Conservation (phyloP, 805 yeast genomes). For the Myxozyma lipomycoides region DNA sequence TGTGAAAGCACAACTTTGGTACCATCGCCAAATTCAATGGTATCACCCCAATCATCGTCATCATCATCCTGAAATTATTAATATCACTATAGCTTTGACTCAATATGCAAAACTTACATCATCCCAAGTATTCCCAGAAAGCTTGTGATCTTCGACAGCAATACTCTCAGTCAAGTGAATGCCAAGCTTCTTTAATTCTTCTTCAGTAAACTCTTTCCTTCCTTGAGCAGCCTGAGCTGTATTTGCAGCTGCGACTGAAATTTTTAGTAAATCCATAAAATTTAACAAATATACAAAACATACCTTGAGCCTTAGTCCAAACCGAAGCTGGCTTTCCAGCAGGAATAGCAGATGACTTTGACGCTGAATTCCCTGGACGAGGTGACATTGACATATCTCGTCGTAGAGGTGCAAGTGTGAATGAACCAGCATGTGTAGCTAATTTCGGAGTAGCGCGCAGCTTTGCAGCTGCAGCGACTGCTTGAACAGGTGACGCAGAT, state of each 20-base stretch:
- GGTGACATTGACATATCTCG: constrained; percentile 25
- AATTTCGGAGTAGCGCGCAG: constrained; percentile 19
- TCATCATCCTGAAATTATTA: constrained; percentile 35
- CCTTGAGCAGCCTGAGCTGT: background rate
- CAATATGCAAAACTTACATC: constrained; percentile 19
- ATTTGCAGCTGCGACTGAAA: constrained; percentile 1
- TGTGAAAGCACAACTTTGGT: constrained; percentile 30
- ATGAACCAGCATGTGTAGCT: constrained; percentile 17
- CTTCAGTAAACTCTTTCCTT: constrained; percentile 32
- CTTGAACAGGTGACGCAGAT: constrained; percentile 6
- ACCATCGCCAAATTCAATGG: constrained; percentile 31
- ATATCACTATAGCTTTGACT: background rate
- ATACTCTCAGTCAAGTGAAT: constrained; percentile 37
- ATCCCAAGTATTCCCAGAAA: constrained; percentile 37
- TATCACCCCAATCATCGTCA: constrained; percentile 37
- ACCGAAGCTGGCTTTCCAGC: constrained; percentile 10
- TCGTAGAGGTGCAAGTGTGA: constrained; percentile 24
- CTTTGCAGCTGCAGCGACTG: constrained; percentile 8
- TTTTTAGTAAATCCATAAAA: too few species aligned
- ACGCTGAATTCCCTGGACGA: constrained; percentile 21
- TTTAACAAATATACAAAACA: background rate
- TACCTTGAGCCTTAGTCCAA: constrained; percentile 22
- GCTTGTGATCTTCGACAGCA: constrained; percentile 29
- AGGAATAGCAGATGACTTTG: constrained; percentile 4
- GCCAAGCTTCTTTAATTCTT: constrained; percentile 37